Evolutionary conservation across 306 rosid species (phyloP).

Genomic region (Lotus japonicus): DNA sequence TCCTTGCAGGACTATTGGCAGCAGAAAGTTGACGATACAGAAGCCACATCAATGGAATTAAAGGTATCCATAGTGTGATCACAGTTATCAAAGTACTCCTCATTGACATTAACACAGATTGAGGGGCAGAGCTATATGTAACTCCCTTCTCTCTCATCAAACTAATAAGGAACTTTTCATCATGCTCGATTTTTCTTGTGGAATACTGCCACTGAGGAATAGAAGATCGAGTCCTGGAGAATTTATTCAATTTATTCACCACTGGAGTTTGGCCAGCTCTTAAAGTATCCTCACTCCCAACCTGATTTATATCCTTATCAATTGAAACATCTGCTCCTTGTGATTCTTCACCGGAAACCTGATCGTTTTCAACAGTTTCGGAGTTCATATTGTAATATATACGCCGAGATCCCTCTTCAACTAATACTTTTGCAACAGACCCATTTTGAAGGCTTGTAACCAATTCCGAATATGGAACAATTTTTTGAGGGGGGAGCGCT

Average conservation of each 20-base stretch:
- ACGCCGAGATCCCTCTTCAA: constrained; percentile 91
- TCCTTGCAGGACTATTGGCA: constrained; percentile 81
- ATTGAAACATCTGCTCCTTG: constrained; percentile 17
- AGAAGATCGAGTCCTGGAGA: constrained; percentile 38
- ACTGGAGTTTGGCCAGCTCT: constrained; percentile 29
- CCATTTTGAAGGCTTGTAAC: constrained; percentile 56
- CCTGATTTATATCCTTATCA: constrained; percentile 25
- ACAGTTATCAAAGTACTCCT: constrained; percentile 76
- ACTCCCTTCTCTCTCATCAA: constrained; percentile 87
- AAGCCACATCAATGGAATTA: constrained; percentile 95
- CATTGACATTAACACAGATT: constrained; percentile 59
- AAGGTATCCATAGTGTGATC: constrained; percentile 83
- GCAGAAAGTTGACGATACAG: constrained; percentile 89
- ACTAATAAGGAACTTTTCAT: constrained; percentile 72
- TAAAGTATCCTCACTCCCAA: constrained; percentile 30
- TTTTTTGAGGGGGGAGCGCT: constrained; percentile 50
- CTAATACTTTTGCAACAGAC: constrained; percentile 55
- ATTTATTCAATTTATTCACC: constrained; percentile 30
- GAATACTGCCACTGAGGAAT: constrained; percentile 68
- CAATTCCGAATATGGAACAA: constrained; percentile 84
- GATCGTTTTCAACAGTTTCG: constrained; percentile 13
- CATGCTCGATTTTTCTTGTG: constrained; percentile 82
- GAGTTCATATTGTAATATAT: constrained; percentile 50
- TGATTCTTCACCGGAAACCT: constrained; percentile 37
- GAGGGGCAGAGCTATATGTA: constrained; percentile 86